Evolutionary conservation across 2,329 filamentous ascomycete species (phyloP).

Genomic region (Pseudogymnoascus sp.): DNA sequence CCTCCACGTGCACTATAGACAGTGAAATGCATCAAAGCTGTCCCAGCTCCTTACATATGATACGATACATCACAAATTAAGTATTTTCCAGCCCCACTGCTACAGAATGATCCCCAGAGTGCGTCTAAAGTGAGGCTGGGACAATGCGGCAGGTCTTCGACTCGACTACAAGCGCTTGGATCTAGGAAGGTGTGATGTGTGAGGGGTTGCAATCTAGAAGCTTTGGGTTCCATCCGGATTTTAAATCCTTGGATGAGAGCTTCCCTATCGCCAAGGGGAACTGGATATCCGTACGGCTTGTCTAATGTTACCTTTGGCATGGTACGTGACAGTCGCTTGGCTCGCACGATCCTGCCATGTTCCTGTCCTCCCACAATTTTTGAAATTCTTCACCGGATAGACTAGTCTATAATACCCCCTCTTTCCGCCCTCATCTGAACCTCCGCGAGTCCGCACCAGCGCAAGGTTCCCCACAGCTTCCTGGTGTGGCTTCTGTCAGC

Average conservation of each 20-base stretch:
- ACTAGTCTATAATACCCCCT: background rate
- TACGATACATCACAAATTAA: background rate
- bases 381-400: background rate
- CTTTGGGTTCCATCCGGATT: background rate
- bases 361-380: background rate
- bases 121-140: background rate
- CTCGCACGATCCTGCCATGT: background rate
- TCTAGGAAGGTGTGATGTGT: background rate
- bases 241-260: background rate
- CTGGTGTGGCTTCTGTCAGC: background rate
- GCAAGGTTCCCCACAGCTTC: background rate
- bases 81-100: background rate
- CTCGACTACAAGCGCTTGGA: background rate
- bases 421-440: background rate
- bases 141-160: background rate
- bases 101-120: background rate
- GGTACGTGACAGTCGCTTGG: slow-evolving; percentile 5
- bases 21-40: background rate
- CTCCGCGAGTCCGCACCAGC: background rate
- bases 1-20: background rate
- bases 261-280: background rate
- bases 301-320: background rate
- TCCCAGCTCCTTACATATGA: background rate
- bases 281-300: background rate
- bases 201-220: background rate